These are phyloP conservation scores for Citrus mangshanensis DNA, from an alignment of 345 rosid genomes.

Conservation along the genomic window DNA sequence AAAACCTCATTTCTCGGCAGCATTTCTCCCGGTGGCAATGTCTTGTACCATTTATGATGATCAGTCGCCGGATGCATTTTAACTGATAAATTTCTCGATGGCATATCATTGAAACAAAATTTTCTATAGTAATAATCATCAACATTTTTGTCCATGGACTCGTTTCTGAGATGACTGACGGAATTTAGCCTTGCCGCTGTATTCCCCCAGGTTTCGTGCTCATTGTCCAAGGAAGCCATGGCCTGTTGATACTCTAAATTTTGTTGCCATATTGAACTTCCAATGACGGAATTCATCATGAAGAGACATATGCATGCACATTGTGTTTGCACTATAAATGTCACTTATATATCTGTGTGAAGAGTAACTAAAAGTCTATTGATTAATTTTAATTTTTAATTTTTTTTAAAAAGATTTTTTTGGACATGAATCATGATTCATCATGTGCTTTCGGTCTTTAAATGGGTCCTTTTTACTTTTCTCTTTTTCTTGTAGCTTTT, in stretches of 20 bases:
- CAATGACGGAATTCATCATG: neutral
- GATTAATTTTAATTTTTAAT: neutral
- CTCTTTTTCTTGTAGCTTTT: neutral
- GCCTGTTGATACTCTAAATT: neutral
- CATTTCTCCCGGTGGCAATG: constrained; percentile 34
- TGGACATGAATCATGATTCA: neutral
- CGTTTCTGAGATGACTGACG: neutral
- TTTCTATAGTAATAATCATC: neutral
- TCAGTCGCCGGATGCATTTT: constrained; percentile 2
- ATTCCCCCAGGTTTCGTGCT: neutral
- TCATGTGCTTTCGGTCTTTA: neutral
- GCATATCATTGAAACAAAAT: neutral
- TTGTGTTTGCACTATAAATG: neutral
- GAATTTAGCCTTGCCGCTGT: neutral
- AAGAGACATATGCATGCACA: neutral
- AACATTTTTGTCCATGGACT: neutral
- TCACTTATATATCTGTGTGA: no score
- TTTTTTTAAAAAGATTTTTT: neutral
- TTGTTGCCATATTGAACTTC: neutral
- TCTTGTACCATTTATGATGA: constrained; percentile 30
- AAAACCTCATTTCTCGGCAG: constrained; percentile 41
- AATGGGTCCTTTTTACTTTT: neutral
- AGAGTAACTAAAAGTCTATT: neutral
- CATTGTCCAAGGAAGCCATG: neutral
- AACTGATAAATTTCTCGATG: neutral